Base-by-base conservation (phyloP, 1,139 yeast genomes). In the Pichia sp. region DNA sequence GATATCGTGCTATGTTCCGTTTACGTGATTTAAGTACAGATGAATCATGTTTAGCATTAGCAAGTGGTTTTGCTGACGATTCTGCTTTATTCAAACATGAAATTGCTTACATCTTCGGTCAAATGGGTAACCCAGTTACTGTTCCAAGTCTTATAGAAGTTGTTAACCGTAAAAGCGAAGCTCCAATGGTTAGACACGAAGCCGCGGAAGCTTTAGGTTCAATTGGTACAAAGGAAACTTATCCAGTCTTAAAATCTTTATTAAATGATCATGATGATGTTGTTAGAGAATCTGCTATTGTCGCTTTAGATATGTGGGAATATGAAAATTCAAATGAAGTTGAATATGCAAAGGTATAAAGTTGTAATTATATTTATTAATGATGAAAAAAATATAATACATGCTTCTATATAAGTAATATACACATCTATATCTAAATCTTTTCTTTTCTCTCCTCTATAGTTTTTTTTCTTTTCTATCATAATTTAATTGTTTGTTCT, bases 161-260 rank as follows among this genome's bases (percentile, higher is more conserved):
- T 9, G 76, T 94, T 60, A 79, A 80, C 58, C 80, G 87, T 65
- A 79, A 75, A 50, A 64, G 69, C 18, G 96, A 94, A 71, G 97
- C 95, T 42, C 95, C 95, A 52, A 94, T 94, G 98, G 98, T 94
- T 34, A 84, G 99, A 71, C 99, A 94, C 65, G 99, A 94, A 70
- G 98, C 98, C 49, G 98, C 98, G 29, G 99, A 94, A 70, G 98
- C 98, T 27, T 76, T 94, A 59, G 98, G 98, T 24, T 79, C 96
- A 27, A 92, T 94, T 65, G 97, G 96, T 25, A 87, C 97, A n/a
- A 96, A 87, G 60, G 97, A 90, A 51, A 95, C 92, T 44, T 75
- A 90, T 57, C 97, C 97, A 18, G 83, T 92, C 37, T 77, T 94
- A 62, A 77, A 85, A 64, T 73, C 81, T 40, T 86, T 85, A 67